phyloP scores from a whole-genome alignment of 1,284 basidiomycete genomes.

The Ustilago bromivora region DNA sequence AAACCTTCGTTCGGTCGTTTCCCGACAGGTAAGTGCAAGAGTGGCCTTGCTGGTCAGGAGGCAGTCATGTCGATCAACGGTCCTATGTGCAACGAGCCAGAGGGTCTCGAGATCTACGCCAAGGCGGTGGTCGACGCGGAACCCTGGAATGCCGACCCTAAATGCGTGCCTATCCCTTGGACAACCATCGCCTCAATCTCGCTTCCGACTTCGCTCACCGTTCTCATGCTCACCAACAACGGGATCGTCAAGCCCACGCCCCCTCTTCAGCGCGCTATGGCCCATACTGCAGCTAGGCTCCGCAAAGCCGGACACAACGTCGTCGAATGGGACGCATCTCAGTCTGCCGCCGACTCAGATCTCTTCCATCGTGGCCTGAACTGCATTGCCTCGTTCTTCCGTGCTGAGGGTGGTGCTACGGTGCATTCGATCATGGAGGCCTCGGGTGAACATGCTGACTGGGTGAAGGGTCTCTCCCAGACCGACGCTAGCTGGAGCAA shows the following conservation, averaged over 20 bases:
- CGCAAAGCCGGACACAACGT: slow-evolving; percentile 77
- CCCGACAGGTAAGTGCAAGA: slow-evolving; percentile 40
- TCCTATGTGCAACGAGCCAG: slow-evolving; percentile 46
- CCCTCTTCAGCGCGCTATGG: slow-evolving; percentile 77
- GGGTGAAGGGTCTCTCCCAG: slow-evolving; percentile 39
- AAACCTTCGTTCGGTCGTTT: slow-evolving; percentile 52
- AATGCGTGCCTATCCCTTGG: slow-evolving; percentile 56
- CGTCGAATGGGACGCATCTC: slow-evolving; percentile 71
- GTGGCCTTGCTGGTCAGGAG: slow-evolving; percentile 51
- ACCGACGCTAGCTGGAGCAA: slow-evolving; percentile 13
- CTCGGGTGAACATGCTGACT: slow-evolving; percentile 45
- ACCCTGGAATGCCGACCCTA: slow-evolving; percentile 53
- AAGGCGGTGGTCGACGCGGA: slow-evolving; percentile 46
- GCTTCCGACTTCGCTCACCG: slow-evolving; percentile 72
- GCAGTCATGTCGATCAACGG: slow-evolving; percentile 52
- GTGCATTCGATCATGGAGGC: slow-evolving; percentile 49
- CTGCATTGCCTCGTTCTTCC: slow-evolving; percentile 43
- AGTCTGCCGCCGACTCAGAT: slow-evolving; percentile 20
- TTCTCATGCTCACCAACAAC: slow-evolving; percentile 77
- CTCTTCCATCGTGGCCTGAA: slow-evolving; percentile 27
- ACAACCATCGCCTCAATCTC: slow-evolving; percentile 16
- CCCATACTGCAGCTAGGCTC: slow-evolving; percentile 75
- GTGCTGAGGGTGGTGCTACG: slow-evolving; percentile 48
- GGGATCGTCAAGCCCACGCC: slow-evolving; percentile 78
- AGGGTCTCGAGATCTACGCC: slow-evolving; percentile 47